Evolutionary conservation across 148 eudicot species (phyloP).

Genomic region (Suaeda aralocaspica): DNA sequence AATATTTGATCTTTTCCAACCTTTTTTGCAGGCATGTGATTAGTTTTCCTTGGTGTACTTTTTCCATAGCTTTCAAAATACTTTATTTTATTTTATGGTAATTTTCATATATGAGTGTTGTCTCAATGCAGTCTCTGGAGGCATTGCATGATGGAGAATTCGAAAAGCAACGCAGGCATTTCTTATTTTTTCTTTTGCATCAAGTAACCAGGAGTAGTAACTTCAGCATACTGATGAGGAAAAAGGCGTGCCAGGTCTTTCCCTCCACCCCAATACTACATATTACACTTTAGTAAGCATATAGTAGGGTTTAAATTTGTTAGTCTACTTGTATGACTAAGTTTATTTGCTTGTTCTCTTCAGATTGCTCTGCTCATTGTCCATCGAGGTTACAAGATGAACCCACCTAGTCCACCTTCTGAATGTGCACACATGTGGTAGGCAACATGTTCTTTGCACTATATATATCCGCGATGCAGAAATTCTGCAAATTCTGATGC

Average conservation of each 20-base stretch:
- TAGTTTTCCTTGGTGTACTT: no score
- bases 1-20: slow-evolving; percentile 90
- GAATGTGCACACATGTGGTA: slow-evolving; percentile 99
- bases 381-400: slow-evolving; percentile 88
- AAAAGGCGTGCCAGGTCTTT: slow-evolving; percentile 92
- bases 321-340: neutral
- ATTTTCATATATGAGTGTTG: slow-evolving; percentile 16
- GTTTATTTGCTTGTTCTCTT: slow-evolving; percentile 27
- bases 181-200: slow-evolving; percentile 82
- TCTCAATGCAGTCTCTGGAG: slow-evolving; percentile 73
- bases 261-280: slow-evolving; percentile 3
- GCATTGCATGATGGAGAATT: slow-evolving; percentile 96
- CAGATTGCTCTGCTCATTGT: slow-evolving; percentile 92
- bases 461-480: slow-evolving; percentile 10
- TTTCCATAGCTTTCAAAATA: slow-evolving; percentile 9
- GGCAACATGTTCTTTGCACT: slow-evolving; percentile 15
- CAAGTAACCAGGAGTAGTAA: slow-evolving; percentile 97
- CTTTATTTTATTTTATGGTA: slow-evolving; percentile 3
- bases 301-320: slow-evolving; percentile 8
- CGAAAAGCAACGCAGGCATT: slow-evolving; percentile 88
- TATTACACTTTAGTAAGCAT: neutral
- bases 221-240: slow-evolving; percentile 83
- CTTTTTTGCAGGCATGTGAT: slow-evolving; percentile 74
- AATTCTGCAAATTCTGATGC: slow-evolving; percentile 3
- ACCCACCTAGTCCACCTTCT: slow-evolving; percentile 92